Conservation (phyloP, 2,329 filamentous ascomycete species). For the Calcarisporium arbuscula region DNA sequence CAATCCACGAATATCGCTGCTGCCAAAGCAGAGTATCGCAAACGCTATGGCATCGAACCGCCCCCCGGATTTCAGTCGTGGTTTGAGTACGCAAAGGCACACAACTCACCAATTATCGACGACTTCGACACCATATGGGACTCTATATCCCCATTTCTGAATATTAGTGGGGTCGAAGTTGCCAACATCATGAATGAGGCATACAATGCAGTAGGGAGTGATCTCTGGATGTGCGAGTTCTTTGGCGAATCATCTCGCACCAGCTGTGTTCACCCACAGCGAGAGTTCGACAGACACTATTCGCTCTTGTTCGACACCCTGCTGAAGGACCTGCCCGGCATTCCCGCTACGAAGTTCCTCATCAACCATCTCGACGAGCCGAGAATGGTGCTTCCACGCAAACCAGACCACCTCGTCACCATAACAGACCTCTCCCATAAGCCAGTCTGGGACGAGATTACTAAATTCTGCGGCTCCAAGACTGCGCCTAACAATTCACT, state of each 20-base stretch:
- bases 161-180: slow-evolving; percentile 28
- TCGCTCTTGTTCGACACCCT: slow-evolving; percentile 23
- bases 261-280: slow-evolving; percentile 25
- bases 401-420: slow-evolving; percentile 7
- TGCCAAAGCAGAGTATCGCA: slow-evolving; percentile 36
- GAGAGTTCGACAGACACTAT: slow-evolving; percentile 27
- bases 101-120: slow-evolving; percentile 61
- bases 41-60: slow-evolving; percentile 53
- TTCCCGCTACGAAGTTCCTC: slow-evolving; percentile 33
- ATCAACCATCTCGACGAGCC: slow-evolving; percentile 45
- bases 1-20: slow-evolving; percentile 32
- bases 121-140: slow-evolving; percentile 51
- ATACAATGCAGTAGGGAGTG: slow-evolving; percentile 15
- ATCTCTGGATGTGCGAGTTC: slow-evolving; percentile 32
- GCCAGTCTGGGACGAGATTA: slow-evolving; percentile 25
- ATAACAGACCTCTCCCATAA: slow-evolving; percentile 20
- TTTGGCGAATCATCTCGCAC: slow-evolving; percentile 18
- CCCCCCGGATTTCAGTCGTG: slow-evolving; percentile 75
- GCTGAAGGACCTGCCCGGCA: slow-evolving; percentile 15
- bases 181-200: slow-evolving; percentile 19
- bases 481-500: slow-evolving; percentile 9
- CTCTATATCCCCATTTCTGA: slow-evolving; percentile 33
- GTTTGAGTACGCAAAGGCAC: slow-evolving; percentile 64
- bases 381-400: slow-evolving; percentile 29
- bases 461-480: slow-evolving; percentile 17